Percentiles rank a stretch among this genome's conserved stretches.
Conservation (phyloP, 2,329 filamentous ascomycete genomes). For the Hypoxylon sp. region DNA sequence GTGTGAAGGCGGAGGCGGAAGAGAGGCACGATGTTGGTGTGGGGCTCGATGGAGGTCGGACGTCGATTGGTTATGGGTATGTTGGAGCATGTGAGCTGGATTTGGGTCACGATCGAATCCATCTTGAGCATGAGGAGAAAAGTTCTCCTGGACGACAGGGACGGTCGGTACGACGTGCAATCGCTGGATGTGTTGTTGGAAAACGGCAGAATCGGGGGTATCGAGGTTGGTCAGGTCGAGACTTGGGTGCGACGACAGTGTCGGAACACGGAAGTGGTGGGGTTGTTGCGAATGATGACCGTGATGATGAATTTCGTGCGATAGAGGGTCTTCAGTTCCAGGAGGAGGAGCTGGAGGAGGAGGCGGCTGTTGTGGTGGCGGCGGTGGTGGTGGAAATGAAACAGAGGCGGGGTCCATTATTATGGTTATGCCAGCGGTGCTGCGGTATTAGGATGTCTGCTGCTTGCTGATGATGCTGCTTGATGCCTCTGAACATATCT, state of each 20-base stretch:
- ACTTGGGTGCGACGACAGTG: conserved; percentile 56
- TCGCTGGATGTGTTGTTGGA: conserved; percentile 54
- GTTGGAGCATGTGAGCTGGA: conserved; percentile 49
- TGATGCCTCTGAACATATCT: conserved; percentile 49
- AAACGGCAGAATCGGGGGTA: conserved; percentile 57
- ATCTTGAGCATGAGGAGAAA: conserved; percentile 47
- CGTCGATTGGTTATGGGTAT: conserved; percentile 46
- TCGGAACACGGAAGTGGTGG: conserved; percentile 48
- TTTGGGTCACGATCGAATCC: conserved; percentile 56
- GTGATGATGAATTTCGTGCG: conserved; percentile 48
- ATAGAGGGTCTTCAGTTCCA: conserved; percentile 36
- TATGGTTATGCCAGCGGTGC: conserved; percentile 25
- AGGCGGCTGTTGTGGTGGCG: conserved; percentile 15
- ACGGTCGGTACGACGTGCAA: conserved; percentile 55
- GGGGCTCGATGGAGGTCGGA: conserved; percentile 41
- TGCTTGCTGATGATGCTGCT: conserved; percentile 47
- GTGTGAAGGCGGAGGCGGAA: conserved; percentile 53
- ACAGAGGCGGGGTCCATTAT: conserved; percentile 52
- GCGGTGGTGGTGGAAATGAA: conserved; percentile 44
- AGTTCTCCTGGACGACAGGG: conserved; percentile 54
- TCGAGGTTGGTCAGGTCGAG: conserved; percentile 60
- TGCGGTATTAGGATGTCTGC: conserved; percentile 21
- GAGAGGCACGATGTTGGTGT: conserved; percentile 47
- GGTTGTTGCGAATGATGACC: conserved; percentile 33
- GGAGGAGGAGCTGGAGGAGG: conserved; percentile 22